A percentile compares a stretch with the other conserved stretches of the same genome.
These are phyloP conservation scores for Eutrema heterophyllum DNA, from an alignment of 345 rosid genomes.

Conservation along the genomic window DNA sequence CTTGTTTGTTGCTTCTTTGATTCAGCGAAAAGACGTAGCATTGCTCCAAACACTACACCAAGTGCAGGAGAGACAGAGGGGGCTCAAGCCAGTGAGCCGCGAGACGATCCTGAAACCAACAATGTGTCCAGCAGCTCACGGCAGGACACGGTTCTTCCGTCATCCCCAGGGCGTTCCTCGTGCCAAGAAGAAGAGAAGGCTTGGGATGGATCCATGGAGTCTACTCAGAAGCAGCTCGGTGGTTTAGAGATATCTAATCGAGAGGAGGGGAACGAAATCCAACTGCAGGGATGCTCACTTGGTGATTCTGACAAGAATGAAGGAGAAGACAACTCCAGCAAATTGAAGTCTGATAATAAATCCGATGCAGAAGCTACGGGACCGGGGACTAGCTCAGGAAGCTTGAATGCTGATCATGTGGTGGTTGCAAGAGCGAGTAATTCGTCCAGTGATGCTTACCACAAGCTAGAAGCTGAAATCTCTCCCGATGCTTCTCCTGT, in stretches of 20 bases:
- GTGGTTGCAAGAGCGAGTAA: conserved; percentile 11
- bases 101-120: conserved; percentile 29
- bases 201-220: conserved; percentile 14
- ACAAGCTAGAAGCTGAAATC: not conserved
- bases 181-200: conserved; percentile 17
- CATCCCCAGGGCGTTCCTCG: conserved; percentile 26
- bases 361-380: not conserved
- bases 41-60: conserved; percentile 28
- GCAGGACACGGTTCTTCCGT: conserved; percentile 26
- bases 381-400: conserved; percentile 2
- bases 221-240: conserved; percentile 20
- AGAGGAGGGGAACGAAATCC: conserved; percentile 24
- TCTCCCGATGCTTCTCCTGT: conserved; percentile 23
- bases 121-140: conserved; percentile 29
- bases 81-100: conserved; percentile 15
- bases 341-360: not conserved
- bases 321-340: conserved; percentile 15
- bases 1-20: conserved; percentile 19
- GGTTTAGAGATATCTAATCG: conserved; percentile 18
- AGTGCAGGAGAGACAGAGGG: conserved; percentile 28
- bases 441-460: conserved; percentile 4
- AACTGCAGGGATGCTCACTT: conserved; percentile 17
- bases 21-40: conserved; percentile 52
- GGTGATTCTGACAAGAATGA: conserved; percentile 19
- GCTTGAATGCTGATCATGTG: conserved; percentile 9